These are phyloP conservation scores for Lagerstroemia speciosa DNA, from an alignment of 345 rosid genomes.

Conservation along the genomic window DNA sequence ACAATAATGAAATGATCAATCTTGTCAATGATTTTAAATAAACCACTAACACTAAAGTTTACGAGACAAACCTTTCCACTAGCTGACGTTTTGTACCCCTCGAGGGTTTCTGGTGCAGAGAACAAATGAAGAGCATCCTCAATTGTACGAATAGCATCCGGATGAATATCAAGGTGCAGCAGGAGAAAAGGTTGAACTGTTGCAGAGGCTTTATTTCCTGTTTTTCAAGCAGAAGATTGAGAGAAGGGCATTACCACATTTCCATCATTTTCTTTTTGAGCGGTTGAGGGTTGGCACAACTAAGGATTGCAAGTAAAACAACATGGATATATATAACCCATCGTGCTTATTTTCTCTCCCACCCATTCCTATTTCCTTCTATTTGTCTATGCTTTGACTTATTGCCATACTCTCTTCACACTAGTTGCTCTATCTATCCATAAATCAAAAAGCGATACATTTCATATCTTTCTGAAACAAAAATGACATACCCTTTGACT, in stretches of 20 bases:
- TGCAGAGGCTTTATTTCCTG: constrained; percentile 79
- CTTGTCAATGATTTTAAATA: neutral
- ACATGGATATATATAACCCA: too few relatives aligned
- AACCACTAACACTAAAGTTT: neutral
- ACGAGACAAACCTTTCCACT: constrained; percentile 56
- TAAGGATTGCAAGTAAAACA: too few relatives aligned
- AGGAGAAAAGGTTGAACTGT: constrained; percentile 79
- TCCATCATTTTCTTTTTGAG: too few relatives aligned
- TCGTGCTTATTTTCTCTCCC: neutral
- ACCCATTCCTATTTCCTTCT: neutral
- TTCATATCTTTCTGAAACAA: neutral
- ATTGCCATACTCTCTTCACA: neutral
- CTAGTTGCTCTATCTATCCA: neutral
- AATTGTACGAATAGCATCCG: constrained; percentile 58
- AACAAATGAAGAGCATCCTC: constrained; percentile 82
- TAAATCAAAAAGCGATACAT: neutral
- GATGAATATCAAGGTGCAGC: constrained; percentile 81
- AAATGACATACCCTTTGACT: constrained; percentile 48
- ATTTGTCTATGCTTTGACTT: neutral
- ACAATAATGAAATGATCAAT: neutral
- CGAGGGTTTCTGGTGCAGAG: constrained; percentile 71
- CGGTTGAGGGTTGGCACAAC: too few relatives aligned
- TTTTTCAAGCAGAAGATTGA: constrained; percentile 3
- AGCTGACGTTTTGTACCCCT: constrained; percentile 71
- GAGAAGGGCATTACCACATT: neutral